phyloP scores from a whole-genome alignment of 208 protist species.

The Leishmania tarentolae region DNA sequence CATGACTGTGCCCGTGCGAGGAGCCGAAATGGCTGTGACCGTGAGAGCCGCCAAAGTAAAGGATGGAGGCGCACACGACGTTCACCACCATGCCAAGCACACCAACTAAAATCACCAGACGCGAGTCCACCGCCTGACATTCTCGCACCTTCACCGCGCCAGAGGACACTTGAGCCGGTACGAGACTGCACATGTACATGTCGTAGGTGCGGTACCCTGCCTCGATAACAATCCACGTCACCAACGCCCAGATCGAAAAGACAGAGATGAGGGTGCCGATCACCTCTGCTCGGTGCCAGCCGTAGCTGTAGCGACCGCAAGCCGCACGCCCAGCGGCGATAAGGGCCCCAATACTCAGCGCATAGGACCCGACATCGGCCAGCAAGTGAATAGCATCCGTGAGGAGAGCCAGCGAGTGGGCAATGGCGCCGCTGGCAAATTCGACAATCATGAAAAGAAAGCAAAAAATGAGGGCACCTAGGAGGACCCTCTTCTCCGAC shows the following conservation, averaged over 20 bases:
- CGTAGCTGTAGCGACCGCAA: constrained; percentile 85
- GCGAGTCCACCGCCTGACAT: constrained; percentile 61
- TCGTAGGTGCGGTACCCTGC: constrained; percentile 62
- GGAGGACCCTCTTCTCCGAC: constrained; percentile 70
- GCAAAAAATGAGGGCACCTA: constrained; percentile 63
- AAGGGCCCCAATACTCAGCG: constrained; percentile 81
- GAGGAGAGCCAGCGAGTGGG: constrained; percentile 88
- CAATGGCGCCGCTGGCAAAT: constrained; percentile 73
- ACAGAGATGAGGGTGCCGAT: constrained; percentile 89
- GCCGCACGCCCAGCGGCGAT: constrained; percentile 60
- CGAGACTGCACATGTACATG: constrained; percentile 62
- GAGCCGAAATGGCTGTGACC: constrained; percentile 70
- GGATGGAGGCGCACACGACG: constrained; percentile 76
- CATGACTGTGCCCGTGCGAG: constrained; percentile 60
- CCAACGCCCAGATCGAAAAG: constrained; percentile 90
- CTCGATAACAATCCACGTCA: constrained; percentile 84
- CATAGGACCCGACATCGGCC: constrained; percentile 89
- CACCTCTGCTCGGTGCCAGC: constrained; percentile 91
- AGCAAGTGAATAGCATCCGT: constrained; percentile 91
- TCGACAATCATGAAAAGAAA: constrained; percentile 91
- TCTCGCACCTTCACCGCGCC: constrained; percentile 15
- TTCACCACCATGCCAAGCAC: constrained; percentile 88
- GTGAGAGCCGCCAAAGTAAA: constrained; percentile 87
- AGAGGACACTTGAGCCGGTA: constrained; percentile 31
- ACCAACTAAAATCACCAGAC: constrained; percentile 83